Evolutionary conservation across 805 yeast species (phyloP).

Genomic region (Tetrapisispora pingtungensis): DNA sequence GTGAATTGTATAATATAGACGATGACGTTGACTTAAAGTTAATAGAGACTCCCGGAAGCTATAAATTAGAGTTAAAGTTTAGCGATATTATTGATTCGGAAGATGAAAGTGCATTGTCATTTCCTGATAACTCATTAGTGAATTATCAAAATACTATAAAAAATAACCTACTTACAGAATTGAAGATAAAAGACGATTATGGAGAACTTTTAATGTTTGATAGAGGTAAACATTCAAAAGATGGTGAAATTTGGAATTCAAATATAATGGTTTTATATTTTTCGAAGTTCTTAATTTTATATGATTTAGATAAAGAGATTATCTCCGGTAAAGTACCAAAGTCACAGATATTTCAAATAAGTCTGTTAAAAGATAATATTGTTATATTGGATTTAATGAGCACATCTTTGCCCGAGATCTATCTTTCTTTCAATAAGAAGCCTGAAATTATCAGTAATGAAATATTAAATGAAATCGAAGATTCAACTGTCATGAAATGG

Average conservation of each 20-base stretch:
- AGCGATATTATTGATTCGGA: background rate
- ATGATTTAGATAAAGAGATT: constrained; percentile 13
- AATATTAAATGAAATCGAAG: too few relatives aligned
- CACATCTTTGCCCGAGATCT: constrained; percentile 35
- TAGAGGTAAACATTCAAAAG: constrained; percentile 32
- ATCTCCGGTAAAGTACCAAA: constrained; percentile 36
- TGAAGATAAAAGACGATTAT: constrained; percentile 2
- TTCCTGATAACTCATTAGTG: background rate
- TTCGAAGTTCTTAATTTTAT: constrained; percentile 11
- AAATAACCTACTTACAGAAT: background rate
- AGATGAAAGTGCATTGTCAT: background rate
- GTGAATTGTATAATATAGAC: background rate
- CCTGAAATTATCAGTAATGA: constrained; percentile 16
- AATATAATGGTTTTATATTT: constrained; percentile 12
- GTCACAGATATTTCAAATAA: constrained; percentile 28
- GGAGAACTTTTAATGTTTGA: constrained; percentile 32
- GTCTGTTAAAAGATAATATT: constrained; percentile 16
- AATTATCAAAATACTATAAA: background rate
- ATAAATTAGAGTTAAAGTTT: background rate
- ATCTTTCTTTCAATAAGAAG: constrained; percentile 20
- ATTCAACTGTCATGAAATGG: constrained; percentile 30
- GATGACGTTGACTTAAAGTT: background rate
- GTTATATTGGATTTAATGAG: constrained; percentile 33
- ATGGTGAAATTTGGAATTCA: constrained; percentile 35
- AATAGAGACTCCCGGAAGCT: background rate